Percentiles rank a stretch among this genome's conserved stretches.
phyloP scores from a whole-genome alignment of 441 rosid genomes.

The Sinapis alba region DNA sequence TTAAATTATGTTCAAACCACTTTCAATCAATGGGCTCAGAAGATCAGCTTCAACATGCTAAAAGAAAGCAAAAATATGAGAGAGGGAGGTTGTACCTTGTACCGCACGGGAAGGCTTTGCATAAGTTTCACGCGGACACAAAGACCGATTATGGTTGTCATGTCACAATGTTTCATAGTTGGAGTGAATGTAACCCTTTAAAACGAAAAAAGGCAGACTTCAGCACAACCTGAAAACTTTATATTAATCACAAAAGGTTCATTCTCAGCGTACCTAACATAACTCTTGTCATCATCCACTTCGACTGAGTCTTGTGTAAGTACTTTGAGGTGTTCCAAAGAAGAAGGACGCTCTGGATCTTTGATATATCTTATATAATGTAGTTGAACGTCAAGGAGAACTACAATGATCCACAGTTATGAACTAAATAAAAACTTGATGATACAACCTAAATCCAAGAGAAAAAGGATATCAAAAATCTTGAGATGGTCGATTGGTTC shows the following conservation, averaged over 20 bases:
- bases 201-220: slow-evolving; percentile 17
- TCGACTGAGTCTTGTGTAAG: slow-evolving; percentile 86
- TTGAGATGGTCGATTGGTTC: slow-evolving; percentile 83
- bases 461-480: slow-evolving; percentile 80
- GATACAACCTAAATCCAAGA: not conserved
- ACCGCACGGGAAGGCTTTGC: not conserved
- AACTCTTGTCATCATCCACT: slow-evolving; percentile 61
- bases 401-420: not conserved
- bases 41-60: not conserved
- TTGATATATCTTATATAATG: slow-evolving; percentile 89
- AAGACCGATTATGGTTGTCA: slow-evolving; percentile 91
- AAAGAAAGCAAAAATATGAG: slow-evolving; percentile 3
- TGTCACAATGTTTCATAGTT: slow-evolving; percentile 85
- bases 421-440: not conserved
- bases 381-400: slow-evolving; percentile 48
- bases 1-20: not conserved
- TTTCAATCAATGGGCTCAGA: no score
- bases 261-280: slow-evolving; percentile 55
- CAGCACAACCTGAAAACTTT: not conserved
- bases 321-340: slow-evolving; percentile 89
- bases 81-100: not conserved
- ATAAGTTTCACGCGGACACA: slow-evolving; percentile 32
- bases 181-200: slow-evolving; percentile 90
- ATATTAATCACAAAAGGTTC: not conserved
- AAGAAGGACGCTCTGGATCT: slow-evolving; percentile 93